These are phyloP conservation scores for Rhodosporidiobolus sp. DNA, from an alignment of 768 basidiomycete genomes.

Conservation along the genomic window DNA sequence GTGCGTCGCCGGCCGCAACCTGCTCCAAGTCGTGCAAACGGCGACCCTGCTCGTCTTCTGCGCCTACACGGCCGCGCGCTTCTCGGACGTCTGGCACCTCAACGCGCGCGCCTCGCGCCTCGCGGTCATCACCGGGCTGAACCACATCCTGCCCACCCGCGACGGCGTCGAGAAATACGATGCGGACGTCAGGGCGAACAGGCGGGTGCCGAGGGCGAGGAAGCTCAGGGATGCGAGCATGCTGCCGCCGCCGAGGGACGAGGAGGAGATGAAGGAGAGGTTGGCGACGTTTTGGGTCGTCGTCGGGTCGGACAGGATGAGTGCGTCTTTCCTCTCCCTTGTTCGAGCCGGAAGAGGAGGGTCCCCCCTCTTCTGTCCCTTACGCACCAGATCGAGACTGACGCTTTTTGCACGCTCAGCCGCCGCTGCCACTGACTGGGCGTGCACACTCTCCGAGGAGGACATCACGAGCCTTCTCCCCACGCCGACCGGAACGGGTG, in stretches of 20 bases:
- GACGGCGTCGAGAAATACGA: neutral
- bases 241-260: conserved; percentile 22
- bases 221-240: conserved; percentile 11
- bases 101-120: conserved; percentile 31
- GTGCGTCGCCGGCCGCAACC: conserved; percentile 19
- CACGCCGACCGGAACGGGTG: conserved; percentile 2
- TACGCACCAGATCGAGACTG: too few relatives aligned
- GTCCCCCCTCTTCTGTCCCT: neutral
- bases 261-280: conserved; percentile 26
- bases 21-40: conserved; percentile 11
- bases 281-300: conserved; percentile 29
- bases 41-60: conserved; percentile 3
- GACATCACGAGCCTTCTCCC: conserved; percentile 1
- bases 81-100: conserved; percentile 40
- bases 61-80: conserved; percentile 26
- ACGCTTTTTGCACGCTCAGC: too few relatives aligned
- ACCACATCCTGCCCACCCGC: neutral
- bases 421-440: neutral
- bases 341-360: neutral
- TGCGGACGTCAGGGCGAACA: neutral
- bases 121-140: neutral
- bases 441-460: neutral
- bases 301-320: conserved; percentile 34
- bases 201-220: neutral
- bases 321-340: conserved; percentile 2